A percentile compares a stretch with the other conserved stretches of the same genome.
phyloP scores from a whole-genome alignment of 129 eudicot species.

The Chrysanthemum makinoi region DNA sequence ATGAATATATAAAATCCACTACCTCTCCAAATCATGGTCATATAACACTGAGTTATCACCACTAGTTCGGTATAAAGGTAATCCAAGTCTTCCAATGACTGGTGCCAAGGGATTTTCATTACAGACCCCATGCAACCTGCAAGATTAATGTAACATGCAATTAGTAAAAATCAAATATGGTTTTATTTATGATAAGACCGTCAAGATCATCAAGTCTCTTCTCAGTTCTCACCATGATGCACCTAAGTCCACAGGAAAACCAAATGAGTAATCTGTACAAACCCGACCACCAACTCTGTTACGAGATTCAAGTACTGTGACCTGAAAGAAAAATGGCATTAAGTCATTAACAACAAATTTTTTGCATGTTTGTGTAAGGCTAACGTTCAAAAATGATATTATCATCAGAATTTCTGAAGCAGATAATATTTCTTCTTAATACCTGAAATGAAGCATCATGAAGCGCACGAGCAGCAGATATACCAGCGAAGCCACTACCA shows the following conservation, averaged over 20 bases:
- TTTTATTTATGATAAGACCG: not conserved
- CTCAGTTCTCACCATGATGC: slow-evolving; percentile 94
- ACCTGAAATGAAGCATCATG: slow-evolving; percentile 98
- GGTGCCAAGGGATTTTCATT: slow-evolving; percentile 98
- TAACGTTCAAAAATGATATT: not conserved
- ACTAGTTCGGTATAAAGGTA: slow-evolving; percentile 93
- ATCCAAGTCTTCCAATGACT: slow-evolving; percentile 81
- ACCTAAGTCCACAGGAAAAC: slow-evolving; percentile 96
- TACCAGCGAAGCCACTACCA: slow-evolving; percentile 90
- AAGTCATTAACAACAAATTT: not conserved
- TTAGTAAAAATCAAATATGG: slow-evolving; percentile 3
- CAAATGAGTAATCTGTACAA: slow-evolving; percentile 89
- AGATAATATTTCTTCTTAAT: not conserved
- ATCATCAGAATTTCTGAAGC: slow-evolving; percentile 9
- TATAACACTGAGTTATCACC: slow-evolving; percentile 97
- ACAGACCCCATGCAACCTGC: slow-evolving; percentile 98
- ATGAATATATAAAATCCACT: not conserved
- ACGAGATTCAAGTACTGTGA: slow-evolving; percentile 81
- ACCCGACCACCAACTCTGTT: slow-evolving; percentile 94
- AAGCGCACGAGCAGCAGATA: slow-evolving; percentile 95
- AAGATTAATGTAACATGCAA: slow-evolving; percentile 12
- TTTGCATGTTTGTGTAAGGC: not conserved
- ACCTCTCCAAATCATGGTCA: slow-evolving; percentile 99
- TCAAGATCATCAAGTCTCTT: slow-evolving; percentile 9
- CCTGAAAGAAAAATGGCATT: slow-evolving; percentile 44